Evolutionary conservation across 768 basidiomycete genomes (phyloP), one percentile per base, ranked within the genome.

Genomic region (Boletus coccyginus): DNA sequence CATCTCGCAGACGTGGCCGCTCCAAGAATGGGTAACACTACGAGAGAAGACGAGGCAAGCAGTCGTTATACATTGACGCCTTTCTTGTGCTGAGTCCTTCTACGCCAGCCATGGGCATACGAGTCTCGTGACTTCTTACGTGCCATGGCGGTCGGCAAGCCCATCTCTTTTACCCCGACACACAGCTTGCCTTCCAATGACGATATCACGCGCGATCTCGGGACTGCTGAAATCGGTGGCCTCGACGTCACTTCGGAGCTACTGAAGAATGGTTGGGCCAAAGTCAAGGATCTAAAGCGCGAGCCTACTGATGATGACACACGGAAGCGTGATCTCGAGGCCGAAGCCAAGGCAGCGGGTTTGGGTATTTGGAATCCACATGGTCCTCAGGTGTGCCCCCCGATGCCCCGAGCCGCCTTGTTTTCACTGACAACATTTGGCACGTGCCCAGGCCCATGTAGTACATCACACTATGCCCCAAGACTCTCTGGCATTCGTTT

Each of bases 61-160:
- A 33, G 2, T n/a, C 36, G 6, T 5, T 19, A 11, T 27, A 38
- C 44, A 36, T 47, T 45, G 5, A 8, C 13, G 2, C 13, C 24
- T 13, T 52, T 5, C 38, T 32, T 19, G 38, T 51, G 21, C 60
- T 62, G 17, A 65, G 31, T 13, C 43, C 46, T 33, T 13, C 1
- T 33, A 1, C 16, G 32, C 17, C 61, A 96, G 92, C 84, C 87
- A 7, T 94, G 88, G 85, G 90, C 96, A 3, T 97, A 88, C 71
- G 92, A 95, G 69, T 84, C 94, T 46, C 88, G 97, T 61, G 97
- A 98, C 74, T 97, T 88, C 73, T 78, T 98, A 36, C 88, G 97
- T 42, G 76, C 85, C 24, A 74, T 94, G 45, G 78, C 86, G 12
- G 93, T 98, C 49, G 96, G 95, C 61, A 98, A 97, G 70, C 87